Conservation (phyloP, 202 grass and related monocot species). For the Cymbopogon flexuosus region DNA sequence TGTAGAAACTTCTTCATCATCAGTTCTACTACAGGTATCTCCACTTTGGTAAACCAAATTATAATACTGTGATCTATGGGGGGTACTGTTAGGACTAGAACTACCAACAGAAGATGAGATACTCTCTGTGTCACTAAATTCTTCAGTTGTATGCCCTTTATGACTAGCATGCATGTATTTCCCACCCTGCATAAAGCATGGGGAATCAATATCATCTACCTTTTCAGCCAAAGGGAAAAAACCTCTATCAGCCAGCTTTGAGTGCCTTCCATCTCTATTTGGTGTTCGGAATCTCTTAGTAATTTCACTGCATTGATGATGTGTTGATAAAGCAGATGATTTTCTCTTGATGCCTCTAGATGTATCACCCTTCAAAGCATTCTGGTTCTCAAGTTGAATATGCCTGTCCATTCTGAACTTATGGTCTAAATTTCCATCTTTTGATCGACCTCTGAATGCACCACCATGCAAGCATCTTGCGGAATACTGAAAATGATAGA, state of each 20-base stretch:
- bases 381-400: constrained; percentile 29
- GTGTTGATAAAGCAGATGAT: constrained; percentile 26
- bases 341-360: constrained; percentile 55
- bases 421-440: constrained; percentile 31
- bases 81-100: constrained; percentile 52
- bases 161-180: constrained; percentile 45
- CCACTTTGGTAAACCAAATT: constrained; percentile 38
- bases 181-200: constrained; percentile 51
- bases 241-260: constrained; percentile 22
- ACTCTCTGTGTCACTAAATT: constrained; percentile 55
- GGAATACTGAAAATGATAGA: constrained; percentile 43
- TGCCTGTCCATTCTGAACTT: constrained; percentile 9
- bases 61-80: constrained; percentile 27
- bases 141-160: constrained; percentile 28
- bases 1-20: constrained; percentile 45
- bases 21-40: constrained; percentile 49
- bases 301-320: constrained; percentile 32
- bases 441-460: constrained; percentile 27
- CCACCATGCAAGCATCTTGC: constrained; percentile 33
- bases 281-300: constrained; percentile 44
- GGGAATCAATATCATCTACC: constrained; percentile 75
- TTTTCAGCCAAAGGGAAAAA: constrained; percentile 43
- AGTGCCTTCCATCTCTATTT: constrained; percentile 31
- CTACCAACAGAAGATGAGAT: constrained; percentile 77
- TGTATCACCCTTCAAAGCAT: constrained; percentile 32